These are phyloP conservation scores for Trichoderma gamsii DNA, from an alignment of 495 filamentous ascomycete genomes.

Conservation along the genomic window DNA sequence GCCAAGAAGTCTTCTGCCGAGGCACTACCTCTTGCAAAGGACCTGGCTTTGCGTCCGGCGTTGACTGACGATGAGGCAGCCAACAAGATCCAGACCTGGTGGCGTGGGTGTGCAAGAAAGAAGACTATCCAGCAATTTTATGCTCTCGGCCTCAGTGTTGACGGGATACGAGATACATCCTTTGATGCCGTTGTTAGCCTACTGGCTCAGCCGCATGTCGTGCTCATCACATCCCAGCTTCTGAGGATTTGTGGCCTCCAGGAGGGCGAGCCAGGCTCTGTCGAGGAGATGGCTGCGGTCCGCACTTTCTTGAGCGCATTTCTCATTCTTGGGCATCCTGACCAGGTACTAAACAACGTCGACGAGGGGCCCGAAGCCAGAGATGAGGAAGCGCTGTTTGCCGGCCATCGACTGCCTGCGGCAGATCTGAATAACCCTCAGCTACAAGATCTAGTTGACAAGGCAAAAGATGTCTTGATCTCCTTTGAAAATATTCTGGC, in stretches of 20 bases:
- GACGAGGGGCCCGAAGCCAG: slow-evolving; percentile 57
- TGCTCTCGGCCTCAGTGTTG: slow-evolving; percentile 65
- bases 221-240: slow-evolving; percentile 62
- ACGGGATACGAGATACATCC: slow-evolving; percentile 61
- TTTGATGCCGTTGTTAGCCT: slow-evolving; percentile 79
- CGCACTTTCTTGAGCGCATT: slow-evolving; percentile 90
- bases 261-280: slow-evolving; percentile 59
- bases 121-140: slow-evolving; percentile 60
- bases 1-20: slow-evolving; percentile 42
- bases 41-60: slow-evolving; percentile 41
- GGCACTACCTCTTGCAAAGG: slow-evolving; percentile 50
- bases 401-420: slow-evolving; percentile 40
- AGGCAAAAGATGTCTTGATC: slow-evolving; percentile 77
- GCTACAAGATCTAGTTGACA: slow-evolving; percentile 72
- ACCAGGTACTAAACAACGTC: slow-evolving; percentile 71
- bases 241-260: slow-evolving; percentile 72
- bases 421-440: slow-evolving; percentile 52
- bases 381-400: slow-evolving; percentile 63
- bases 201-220: slow-evolving; percentile 68
- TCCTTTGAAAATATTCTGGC: slow-evolving; percentile 74
- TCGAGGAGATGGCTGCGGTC: slow-evolving; percentile 71
- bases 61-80: slow-evolving; percentile 64
- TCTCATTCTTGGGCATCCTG: slow-evolving; percentile 85
- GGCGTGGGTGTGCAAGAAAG: slow-evolving; percentile 58
- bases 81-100: slow-evolving; percentile 67